phyloP scores from a whole-genome alignment of 768 basidiomycete genomes.

The Trametes gibbosa region DNA sequence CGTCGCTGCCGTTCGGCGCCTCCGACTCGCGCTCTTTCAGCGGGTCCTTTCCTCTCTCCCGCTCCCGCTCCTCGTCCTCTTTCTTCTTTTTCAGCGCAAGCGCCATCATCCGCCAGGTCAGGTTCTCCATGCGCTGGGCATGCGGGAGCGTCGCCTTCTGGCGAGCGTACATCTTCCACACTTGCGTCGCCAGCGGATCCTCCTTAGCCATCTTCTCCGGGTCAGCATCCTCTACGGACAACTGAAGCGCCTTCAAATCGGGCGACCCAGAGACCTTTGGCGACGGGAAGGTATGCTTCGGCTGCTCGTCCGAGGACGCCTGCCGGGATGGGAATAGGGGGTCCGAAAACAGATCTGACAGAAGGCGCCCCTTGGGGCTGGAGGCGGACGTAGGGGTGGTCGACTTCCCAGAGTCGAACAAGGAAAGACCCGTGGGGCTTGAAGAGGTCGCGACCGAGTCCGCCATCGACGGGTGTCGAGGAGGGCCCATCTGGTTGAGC shows the following conservation, averaged over 20 bases:
- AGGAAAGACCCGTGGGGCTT: slow-evolving; percentile 29
- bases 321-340: slow-evolving; percentile 52
- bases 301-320: slow-evolving; percentile 36
- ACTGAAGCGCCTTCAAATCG: slow-evolving; percentile 47
- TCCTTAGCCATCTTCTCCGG: slow-evolving; percentile 71
- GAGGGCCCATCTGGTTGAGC: slow-evolving; percentile 23
- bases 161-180: slow-evolving; percentile 95
- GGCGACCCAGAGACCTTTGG: slow-evolving; percentile 69
- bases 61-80: slow-evolving; percentile 56
- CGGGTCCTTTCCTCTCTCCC: slow-evolving; percentile 23
- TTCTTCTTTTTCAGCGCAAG: slow-evolving; percentile 88
- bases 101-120: slow-evolving; percentile 99
- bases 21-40: slow-evolving; percentile 18
- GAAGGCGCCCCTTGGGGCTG: slow-evolving; percentile 30
- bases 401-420: slow-evolving; percentile 27
- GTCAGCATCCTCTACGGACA: slow-evolving; percentile 47
- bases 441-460: slow-evolving; percentile 26
- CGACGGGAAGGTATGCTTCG: slow-evolving; percentile 57
- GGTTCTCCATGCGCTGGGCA: slow-evolving; percentile 94
- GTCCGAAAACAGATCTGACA: slow-evolving; percentile 56
- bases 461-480: slow-evolving; percentile 21
- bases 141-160: slow-evolving; percentile 89
- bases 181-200: slow-evolving; percentile 91
- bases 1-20: slow-evolving; percentile 2
- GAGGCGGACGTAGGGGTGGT: slow-evolving; percentile 28